phyloP scores from a whole-genome alignment of 371 early-diverging fungal genomes.

The Capillidium rhysosporum region DNA sequence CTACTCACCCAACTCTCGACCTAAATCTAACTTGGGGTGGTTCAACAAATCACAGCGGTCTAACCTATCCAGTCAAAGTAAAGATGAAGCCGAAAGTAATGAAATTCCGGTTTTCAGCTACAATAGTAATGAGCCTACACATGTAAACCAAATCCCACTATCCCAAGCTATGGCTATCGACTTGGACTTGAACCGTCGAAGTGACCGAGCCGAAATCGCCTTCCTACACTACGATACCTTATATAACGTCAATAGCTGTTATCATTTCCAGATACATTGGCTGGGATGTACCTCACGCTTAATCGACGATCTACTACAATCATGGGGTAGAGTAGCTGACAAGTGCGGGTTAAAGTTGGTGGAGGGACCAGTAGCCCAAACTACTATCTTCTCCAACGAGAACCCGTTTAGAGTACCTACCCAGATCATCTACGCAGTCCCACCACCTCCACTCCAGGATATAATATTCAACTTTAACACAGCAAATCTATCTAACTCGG shows the following conservation, averaged over 20 bases:
- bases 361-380: slow-evolving; percentile 78
- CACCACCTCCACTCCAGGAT: slow-evolving; percentile 34
- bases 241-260: slow-evolving; percentile 71
- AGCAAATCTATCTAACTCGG: neutral
- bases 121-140: neutral
- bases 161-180: slow-evolving; percentile 47
- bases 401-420: slow-evolving; percentile 81
- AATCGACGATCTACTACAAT: slow-evolving; percentile 67
- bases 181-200: slow-evolving; percentile 49
- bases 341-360: slow-evolving; percentile 76
- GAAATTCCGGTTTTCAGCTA: neutral
- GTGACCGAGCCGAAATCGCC: slow-evolving; percentile 62
- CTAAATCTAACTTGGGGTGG: slow-evolving; percentile 1
- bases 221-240: slow-evolving; percentile 76
- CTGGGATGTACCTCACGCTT: slow-evolving; percentile 78
- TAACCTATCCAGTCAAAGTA: neutral
- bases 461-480: slow-evolving; percentile 5
- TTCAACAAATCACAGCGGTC: neutral
- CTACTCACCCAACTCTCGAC: slow-evolving; percentile 17
- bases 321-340: slow-evolving; percentile 72
- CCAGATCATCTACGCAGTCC: slow-evolving; percentile 33
- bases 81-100: neutral
- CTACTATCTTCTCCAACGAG: slow-evolving; percentile 33
- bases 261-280: slow-evolving; percentile 91
- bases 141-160: slow-evolving; percentile 19